These are phyloP conservation scores for Colletotrichum sansevieriae DNA, from an alignment of 2,329 filamentous ascomycete genomes.

Conservation along the genomic window DNA sequence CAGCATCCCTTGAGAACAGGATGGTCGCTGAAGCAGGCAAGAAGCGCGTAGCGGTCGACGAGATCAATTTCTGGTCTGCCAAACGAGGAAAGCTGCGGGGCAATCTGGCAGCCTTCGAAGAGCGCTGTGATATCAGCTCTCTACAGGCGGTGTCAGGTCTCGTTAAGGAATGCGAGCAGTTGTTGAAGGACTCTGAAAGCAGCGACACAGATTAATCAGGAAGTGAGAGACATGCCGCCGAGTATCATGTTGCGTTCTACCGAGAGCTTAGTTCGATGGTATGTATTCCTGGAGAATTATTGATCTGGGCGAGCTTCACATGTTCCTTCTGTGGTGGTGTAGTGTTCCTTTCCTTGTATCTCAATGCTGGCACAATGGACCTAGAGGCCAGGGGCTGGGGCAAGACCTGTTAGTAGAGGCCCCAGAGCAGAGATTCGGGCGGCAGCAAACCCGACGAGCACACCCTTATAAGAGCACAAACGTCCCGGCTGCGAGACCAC, in stretches of 20 bases:
- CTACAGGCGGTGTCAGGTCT: background rate
- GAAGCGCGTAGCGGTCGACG: background rate
- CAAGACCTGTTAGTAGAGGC: background rate
- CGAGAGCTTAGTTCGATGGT: background rate
- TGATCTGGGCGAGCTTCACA: background rate
- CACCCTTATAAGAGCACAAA: background rate
- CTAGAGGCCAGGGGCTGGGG: background rate
- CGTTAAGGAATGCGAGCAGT: background rate
- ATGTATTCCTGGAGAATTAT: background rate
- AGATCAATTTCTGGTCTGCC: background rate
- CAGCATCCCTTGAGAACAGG: background rate
- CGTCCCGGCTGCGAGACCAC: background rate
- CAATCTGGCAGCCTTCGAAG: background rate
- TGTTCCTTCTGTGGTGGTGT: background rate
- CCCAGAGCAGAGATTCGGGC: background rate
- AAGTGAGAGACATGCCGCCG: background rate
- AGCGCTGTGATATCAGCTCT: background rate
- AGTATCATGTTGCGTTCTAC: background rate
- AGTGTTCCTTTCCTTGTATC: background rate
- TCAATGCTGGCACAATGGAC: constrained; percentile 4
- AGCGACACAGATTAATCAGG: background rate
- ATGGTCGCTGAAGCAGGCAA: background rate
- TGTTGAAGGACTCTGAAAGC: background rate
- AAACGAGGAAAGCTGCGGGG: background rate
- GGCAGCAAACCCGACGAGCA: background rate